Base-by-base conservation (phyloP, 306 rosid genomes). In the Acacia confusa region DNA sequence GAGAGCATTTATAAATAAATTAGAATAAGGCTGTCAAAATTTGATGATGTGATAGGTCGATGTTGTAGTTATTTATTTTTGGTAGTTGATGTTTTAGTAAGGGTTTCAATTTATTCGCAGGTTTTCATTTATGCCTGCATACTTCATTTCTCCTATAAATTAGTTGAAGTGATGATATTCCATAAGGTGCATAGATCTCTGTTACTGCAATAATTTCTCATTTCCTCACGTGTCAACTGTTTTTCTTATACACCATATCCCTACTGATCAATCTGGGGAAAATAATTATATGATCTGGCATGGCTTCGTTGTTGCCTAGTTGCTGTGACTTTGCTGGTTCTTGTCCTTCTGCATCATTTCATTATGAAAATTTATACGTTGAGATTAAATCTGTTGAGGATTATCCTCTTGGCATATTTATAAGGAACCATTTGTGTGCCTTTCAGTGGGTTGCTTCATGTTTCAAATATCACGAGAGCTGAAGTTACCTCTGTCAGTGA, bases 391-490 rank as follows among this genome's bases (percentile, higher is more conserved):
- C 22, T n/a, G 55, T 82, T 11, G 20, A 44, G 44, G n/a, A 63
- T 68, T 76, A 17, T 70, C 61, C 22, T 14, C 67, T 66, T 45
- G 68, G 79, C 74, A 79, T 79, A 79, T 79, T 44, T 70, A 74
- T 22, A 50, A 75, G 44, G 68, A 75, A 71, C 67, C 27, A 83
- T 57, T 74, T 72, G 38, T 57, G 50, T 81, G 34, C 55, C 80
- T 87, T 81, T 87, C 95, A 95, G 99, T 47, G 99, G 99, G 4
- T 86, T 95, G 90, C 90, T 95, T 90, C 99, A 95, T 82, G 87
- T 95, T 79, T 95, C 98, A 52, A 95, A 95, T 79, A 88, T 95
- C 82, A 88, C 84, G 34, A 90, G 88, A 47, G 90, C 82, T 30
- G 88, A 88, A 85, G 55, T 95, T 75, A 82, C 87, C 75, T 89